These are phyloP conservation scores for Mallotus japonicus DNA, from an alignment of 441 rosid genomes.

Conservation along the genomic window DNA sequence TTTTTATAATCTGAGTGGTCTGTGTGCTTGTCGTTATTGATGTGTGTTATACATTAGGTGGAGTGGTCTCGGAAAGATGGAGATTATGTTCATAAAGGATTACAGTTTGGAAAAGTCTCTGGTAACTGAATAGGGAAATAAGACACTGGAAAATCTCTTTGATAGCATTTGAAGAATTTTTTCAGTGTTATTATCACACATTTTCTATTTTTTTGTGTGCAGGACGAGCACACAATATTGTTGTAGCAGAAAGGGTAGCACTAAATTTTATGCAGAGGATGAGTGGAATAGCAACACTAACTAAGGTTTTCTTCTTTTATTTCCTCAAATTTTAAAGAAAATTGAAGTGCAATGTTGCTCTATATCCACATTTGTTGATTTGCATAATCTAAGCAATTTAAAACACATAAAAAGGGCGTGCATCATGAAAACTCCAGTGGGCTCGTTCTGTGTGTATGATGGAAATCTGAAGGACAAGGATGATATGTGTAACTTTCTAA, in stretches of 20 bases:
- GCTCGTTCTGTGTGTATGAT: neutral
- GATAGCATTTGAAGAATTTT: neutral
- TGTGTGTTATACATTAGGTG: conserved; percentile 43
- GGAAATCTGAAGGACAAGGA: conserved; percentile 2
- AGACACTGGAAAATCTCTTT: neutral
- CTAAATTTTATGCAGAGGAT: conserved; percentile 96
- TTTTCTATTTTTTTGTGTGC: conserved; percentile 14
- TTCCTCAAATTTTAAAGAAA: conserved; percentile 17
- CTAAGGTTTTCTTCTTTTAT: conserved; percentile 50
- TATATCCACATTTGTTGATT: neutral
- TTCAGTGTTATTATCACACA: neutral
- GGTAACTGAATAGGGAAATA: conserved; percentile 36
- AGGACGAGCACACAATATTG: conserved; percentile 80
- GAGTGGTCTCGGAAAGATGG: conserved; percentile 87
- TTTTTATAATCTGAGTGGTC: conserved; percentile 21
- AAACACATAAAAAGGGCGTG: neutral
- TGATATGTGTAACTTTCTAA: neutral
- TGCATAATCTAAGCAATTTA: neutral
- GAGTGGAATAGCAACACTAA: conserved; percentile 96
- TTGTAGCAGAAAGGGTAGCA: conserved; percentile 87
- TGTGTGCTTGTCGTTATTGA: conserved; percentile 23
- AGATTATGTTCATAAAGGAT: conserved; percentile 70
- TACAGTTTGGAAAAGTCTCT: conserved; percentile 83
- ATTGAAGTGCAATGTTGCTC: neutral
- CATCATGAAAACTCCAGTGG: no score